Base-by-base conservation (phyloP, 495 filamentous ascomycete genomes). In the Mycothermus thermophilus region DNA sequence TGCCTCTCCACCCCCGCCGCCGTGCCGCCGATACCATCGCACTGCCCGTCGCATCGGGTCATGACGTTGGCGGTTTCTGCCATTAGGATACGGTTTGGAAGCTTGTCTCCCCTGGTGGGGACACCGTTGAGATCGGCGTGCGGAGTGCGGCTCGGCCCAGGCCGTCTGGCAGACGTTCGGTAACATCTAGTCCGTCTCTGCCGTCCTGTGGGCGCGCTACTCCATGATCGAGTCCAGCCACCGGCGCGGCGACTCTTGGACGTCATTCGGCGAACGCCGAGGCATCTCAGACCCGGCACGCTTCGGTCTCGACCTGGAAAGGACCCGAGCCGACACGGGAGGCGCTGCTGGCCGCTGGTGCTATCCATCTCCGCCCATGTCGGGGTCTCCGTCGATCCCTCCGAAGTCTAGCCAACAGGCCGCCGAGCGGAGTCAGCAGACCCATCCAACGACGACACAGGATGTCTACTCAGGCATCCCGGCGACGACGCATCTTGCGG, bases 321-420 rank as follows among this genome's bases (percentile, higher is more conserved):
- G 74, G 67, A 64, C 71, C 55, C 61, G 66, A 66, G 64, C 67
- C 73, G 77, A 73, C 69, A 72, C 70, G 57, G 74, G 68, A 64
- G 68, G 67, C 67, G 62, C 58, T 73, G 66, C 63, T 72, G 69
- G 60, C 51, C 64, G 54, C 47, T 66, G 70, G 72, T 75, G 75
- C 58, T 72, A 79, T 58, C 72, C 74, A 63, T 79, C 77, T 68
- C 78, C 77, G 71, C 77, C 78, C 71, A 87, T 87, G 81, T 84
- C 81, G 72, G 75, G 77, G 57, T 79, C 77, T 64, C 75, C 77
- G 57, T 71, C 69, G 59, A 66, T 69, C 47, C 74, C 77, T 60
- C 67, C 66, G 55, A 76, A 79, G 62, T 60, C 65, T 57, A 73
- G 61, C 56, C 67, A 58, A 60, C 70, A 67, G 62, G 64, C 55